Conservation (phyloP, 2,329 filamentous ascomycete genomes). For the Aspergillus brasiliensis region DNA sequence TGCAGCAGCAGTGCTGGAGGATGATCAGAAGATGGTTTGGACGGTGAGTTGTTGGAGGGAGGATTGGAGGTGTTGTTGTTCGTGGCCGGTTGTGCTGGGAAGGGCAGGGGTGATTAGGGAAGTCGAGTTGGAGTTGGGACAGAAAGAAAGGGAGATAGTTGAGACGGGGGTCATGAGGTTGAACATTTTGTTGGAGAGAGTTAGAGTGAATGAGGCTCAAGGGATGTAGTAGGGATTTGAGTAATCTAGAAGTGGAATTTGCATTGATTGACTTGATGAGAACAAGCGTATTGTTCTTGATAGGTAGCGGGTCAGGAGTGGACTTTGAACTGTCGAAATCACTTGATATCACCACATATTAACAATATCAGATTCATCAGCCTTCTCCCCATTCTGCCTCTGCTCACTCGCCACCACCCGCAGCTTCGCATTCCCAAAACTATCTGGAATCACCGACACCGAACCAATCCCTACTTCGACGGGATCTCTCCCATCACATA, state of each 20-base stretch:
- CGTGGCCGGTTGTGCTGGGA: slow-evolving; percentile 53
- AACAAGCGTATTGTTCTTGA: too few relatives aligned
- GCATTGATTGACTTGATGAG: neutral
- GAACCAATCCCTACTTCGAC: neutral
- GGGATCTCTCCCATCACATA: neutral
- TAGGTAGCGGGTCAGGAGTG: too few relatives aligned
- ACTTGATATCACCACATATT: neutral
- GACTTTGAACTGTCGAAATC: neutral
- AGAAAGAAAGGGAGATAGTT: slow-evolving; percentile 18
- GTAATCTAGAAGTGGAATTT: neutral
- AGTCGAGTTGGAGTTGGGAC: slow-evolving; percentile 21
- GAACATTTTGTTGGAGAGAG: neutral
- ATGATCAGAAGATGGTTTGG: slow-evolving; percentile 47
- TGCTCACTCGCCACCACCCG: neutral
- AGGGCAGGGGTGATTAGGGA: slow-evolving; percentile 49
- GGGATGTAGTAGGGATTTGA: neutral
- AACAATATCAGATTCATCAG: neutral
- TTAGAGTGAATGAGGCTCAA: neutral
- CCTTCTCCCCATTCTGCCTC: neutral
- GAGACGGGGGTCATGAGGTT: slow-evolving; percentile 1
- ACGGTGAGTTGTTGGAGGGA: slow-evolving; percentile 55
- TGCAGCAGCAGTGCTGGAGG: slow-evolving; percentile 54
- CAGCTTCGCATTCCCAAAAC: slow-evolving; percentile 40
- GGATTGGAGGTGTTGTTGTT: slow-evolving; percentile 53
- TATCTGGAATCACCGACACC: slow-evolving; percentile 43